phyloP scores from a whole-genome alignment of 768 basidiomycete genomes.

The Jaapia argillacea region DNA sequence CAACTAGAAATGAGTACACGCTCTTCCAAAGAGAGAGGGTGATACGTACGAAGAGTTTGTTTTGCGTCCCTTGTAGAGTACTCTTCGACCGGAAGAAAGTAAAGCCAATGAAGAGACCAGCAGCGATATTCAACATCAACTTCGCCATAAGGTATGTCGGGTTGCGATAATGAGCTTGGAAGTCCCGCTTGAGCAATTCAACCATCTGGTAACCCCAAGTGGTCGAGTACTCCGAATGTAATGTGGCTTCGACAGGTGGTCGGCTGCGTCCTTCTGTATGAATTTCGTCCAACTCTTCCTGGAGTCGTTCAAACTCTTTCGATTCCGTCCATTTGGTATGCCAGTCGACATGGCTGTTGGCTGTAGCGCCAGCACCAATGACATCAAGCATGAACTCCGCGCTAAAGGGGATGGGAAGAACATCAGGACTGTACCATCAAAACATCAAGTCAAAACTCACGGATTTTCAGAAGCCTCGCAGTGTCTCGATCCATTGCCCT shows the following conservation, averaged over 20 bases:
- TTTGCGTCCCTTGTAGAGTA: slow-evolving; percentile 30
- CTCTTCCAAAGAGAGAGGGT: neutral
- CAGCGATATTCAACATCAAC: slow-evolving; percentile 21
- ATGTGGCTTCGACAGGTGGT: slow-evolving; percentile 12
- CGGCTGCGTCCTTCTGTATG: slow-evolving; percentile 25
- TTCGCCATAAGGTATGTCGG: slow-evolving; percentile 30
- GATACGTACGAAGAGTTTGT: slow-evolving; percentile 29
- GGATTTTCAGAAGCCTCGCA: slow-evolving; percentile 68
- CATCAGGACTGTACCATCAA: slow-evolving; percentile 7
- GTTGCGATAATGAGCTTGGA: slow-evolving; percentile 26
- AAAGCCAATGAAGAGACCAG: slow-evolving; percentile 30
- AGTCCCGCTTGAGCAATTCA: slow-evolving; percentile 22
- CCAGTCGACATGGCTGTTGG: slow-evolving; percentile 36
- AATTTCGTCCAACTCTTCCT: slow-evolving; percentile 32
- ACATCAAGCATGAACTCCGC: slow-evolving; percentile 40
- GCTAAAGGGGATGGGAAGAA: too few relatives aligned
- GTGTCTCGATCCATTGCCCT: slow-evolving; percentile 50
- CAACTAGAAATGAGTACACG: neutral
- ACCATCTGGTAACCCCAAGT: slow-evolving; percentile 27
- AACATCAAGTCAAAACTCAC: slow-evolving; percentile 1
- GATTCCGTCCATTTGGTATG: slow-evolving; percentile 36
- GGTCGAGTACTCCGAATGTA: slow-evolving; percentile 24
- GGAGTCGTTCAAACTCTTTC: slow-evolving; percentile 24
- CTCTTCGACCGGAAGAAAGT: slow-evolving; percentile 28
- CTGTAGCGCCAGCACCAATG: slow-evolving; percentile 48